Evolutionary conservation across 805 yeast species (phyloP).

Genomic region (Candida succiphila): DNA sequence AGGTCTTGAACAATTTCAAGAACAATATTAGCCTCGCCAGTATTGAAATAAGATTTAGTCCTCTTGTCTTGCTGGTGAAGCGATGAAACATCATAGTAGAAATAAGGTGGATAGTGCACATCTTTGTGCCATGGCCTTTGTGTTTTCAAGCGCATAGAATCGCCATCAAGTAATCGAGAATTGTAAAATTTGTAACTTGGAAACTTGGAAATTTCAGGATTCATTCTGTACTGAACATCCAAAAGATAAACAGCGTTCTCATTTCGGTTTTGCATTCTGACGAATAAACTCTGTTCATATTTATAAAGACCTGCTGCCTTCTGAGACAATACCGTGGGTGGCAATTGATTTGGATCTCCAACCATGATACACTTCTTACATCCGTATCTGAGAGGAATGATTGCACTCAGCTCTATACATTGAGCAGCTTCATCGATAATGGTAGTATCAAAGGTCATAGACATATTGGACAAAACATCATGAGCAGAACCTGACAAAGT

Average conservation of each 20-base stretch:
- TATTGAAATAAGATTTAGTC: conserved; percentile 65
- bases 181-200: conserved; percentile 81
- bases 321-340: conserved; percentile 91
- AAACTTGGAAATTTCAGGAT: conserved; percentile 79
- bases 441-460: conserved; percentile 79
- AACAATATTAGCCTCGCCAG: conserved; percentile 63
- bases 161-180: conserved; percentile 69
- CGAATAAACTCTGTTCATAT: conserved; percentile 90
- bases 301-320: conserved; percentile 69
- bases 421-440: conserved; percentile 97
- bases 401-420: conserved; percentile 84
- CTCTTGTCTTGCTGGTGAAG: conserved; percentile 52
- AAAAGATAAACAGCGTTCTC: conserved; percentile 57
- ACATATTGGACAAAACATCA: conserved; percentile 65
- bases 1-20: conserved; percentile 53
- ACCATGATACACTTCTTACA: conserved; percentile 89
- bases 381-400: conserved; percentile 89
- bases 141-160: conserved; percentile 51
- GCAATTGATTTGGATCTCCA: conserved; percentile 97
- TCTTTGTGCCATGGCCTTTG: conserved; percentile 66
- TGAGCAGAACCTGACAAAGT: conserved; percentile 94
- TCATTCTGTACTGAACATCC: conserved; percentile 96
- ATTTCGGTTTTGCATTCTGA: conserved; percentile 73
- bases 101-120: conserved; percentile 57
- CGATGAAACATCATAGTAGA: conserved; percentile 64